Evolutionary conservation across 2,329 filamentous ascomycete genomes (phyloP).

Genomic region (Fusarium pilosicola): DNA sequence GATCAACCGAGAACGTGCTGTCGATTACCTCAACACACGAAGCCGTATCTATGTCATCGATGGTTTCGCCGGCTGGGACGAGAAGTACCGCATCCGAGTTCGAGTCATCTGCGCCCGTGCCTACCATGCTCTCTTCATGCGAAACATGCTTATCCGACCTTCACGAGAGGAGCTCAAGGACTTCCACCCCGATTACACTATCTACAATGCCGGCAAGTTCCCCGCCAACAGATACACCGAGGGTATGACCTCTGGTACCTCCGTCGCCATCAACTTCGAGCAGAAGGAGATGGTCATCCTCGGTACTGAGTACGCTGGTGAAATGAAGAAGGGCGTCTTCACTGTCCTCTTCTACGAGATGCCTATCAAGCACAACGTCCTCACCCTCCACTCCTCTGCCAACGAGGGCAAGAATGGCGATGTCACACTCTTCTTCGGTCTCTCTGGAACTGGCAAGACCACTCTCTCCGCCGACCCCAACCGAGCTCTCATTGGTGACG

Average conservation of each 20-base stretch:
- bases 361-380: slow-evolving; percentile 99
- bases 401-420: slow-evolving; percentile 96
- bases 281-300: slow-evolving; percentile 99
- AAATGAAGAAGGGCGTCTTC: slow-evolving; percentile 92
- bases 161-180: slow-evolving; percentile 89
- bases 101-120: slow-evolving; percentile 98
- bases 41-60: slow-evolving; percentile 99
- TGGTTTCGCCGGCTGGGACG: slow-evolving; percentile 97
- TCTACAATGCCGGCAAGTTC: slow-evolving; percentile 99
- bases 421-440: slow-evolving; percentile 98
- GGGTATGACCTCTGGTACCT: slow-evolving; percentile 98
- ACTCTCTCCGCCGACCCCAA: slow-evolving; percentile 97
- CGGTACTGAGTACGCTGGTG: slow-evolving; percentile 95
- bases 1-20: slow-evolving; percentile 98
- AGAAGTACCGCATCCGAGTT: slow-evolving; percentile 97
- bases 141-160: slow-evolving; percentile 99
- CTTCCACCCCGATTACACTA: slow-evolving; percentile 99
- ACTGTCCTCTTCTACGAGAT: slow-evolving; percentile 99
- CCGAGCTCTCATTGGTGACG: slow-evolving; percentile 94
- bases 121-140: slow-evolving; percentile 99
- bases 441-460: slow-evolving; percentile 98
- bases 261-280: slow-evolving; percentile 97
- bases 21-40: slow-evolving; percentile 99
- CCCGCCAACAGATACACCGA: slow-evolving; percentile 97
- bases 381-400: slow-evolving; percentile 97